Percentiles rank a stretch among this genome's conserved stretches.
These are phyloP conservation scores for Leptodermis oblonga DNA, from an alignment of 257 asterid species.

Conservation along the genomic window DNA sequence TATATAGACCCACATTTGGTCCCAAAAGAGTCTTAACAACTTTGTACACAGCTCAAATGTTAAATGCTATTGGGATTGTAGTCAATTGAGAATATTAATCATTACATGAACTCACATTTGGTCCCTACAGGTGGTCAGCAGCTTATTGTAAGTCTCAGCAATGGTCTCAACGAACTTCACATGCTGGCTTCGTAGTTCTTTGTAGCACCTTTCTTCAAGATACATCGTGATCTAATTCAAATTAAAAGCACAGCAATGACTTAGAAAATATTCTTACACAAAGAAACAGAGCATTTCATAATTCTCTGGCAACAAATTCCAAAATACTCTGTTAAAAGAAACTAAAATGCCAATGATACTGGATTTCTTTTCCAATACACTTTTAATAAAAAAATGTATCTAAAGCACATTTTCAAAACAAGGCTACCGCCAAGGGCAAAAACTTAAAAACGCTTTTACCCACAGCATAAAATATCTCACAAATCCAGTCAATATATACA, in stretches of 20 bases:
- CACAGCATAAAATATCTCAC: not conserved
- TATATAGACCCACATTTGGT: slow-evolving; percentile 62
- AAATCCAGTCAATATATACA: not conserved
- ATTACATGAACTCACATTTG: slow-evolving; percentile 64
- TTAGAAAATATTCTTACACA: not conserved
- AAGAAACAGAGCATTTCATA: not conserved
- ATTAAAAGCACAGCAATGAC: not conserved
- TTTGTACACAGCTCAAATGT: slow-evolving; percentile 61
- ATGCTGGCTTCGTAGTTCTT: slow-evolving; percentile 75
- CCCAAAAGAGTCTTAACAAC: slow-evolving; percentile 65
- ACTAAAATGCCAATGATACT: not conserved
- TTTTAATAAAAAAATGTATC: too few relatives aligned
- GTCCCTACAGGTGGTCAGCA: slow-evolving; percentile 71
- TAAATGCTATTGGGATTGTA: slow-evolving; percentile 14
- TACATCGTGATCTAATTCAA: slow-evolving; percentile 64
- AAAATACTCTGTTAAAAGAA: not conserved
- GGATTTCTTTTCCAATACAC: too few relatives aligned
- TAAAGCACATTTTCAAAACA: too few relatives aligned
- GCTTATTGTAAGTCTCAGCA: slow-evolving; percentile 66
- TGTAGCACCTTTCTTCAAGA: slow-evolving; percentile 92
- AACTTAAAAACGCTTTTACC: not conserved
- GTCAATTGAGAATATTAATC: not conserved
- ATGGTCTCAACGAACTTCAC: slow-evolving; percentile 53
- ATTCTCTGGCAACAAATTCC: not conserved
- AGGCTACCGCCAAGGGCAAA: not conserved